Conservation (phyloP, 2,329 filamentous ascomycete genomes). For the Endoconidiophora polonica region DNA sequence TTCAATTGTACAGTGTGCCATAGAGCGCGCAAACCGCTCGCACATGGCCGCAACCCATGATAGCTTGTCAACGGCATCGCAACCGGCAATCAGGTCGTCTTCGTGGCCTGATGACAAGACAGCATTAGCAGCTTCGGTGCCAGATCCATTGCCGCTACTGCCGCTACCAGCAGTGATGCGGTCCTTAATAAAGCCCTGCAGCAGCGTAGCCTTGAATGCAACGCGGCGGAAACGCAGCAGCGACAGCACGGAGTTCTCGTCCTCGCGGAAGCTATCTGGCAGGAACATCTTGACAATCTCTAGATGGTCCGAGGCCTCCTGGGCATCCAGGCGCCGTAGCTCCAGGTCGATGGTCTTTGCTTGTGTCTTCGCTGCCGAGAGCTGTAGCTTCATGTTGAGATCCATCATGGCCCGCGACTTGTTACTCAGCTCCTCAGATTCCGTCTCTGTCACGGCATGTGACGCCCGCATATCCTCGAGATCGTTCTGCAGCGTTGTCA, state of each 20-base stretch:
- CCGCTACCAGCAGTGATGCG: slow-evolving; percentile 44
- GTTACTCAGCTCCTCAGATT: slow-evolving; percentile 77
- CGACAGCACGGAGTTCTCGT: slow-evolving; percentile 74
- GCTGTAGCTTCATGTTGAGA: slow-evolving; percentile 83
- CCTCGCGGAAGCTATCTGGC: slow-evolving; percentile 64
- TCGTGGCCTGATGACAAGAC: slow-evolving; percentile 43
- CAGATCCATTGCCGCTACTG: background rate
- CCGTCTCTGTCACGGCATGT: slow-evolving; percentile 79
- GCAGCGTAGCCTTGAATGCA: slow-evolving; percentile 69
- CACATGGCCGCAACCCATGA: slow-evolving; percentile 72
- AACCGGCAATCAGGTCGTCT: slow-evolving; percentile 64
- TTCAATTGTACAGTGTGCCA: slow-evolving; percentile 59
- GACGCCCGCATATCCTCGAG: slow-evolving; percentile 85
- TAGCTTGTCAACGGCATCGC: slow-evolving; percentile 71
- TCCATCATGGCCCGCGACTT: slow-evolving; percentile 92
- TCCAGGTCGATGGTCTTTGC: slow-evolving; percentile 90
- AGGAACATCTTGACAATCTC: slow-evolving; percentile 79
- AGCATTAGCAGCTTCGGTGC: background rate
- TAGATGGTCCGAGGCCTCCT: slow-evolving; percentile 77
- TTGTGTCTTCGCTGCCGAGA: slow-evolving; percentile 78
- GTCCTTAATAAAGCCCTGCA: slow-evolving; percentile 66
- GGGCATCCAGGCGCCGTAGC: slow-evolving; percentile 67
- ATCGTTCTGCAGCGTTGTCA: slow-evolving; percentile 69
- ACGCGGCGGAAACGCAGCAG: slow-evolving; percentile 77
- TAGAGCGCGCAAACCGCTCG: slow-evolving; percentile 65